Base-by-base conservation (phyloP, 768 basidiomycete species). In the Boletus sp. region DNA sequence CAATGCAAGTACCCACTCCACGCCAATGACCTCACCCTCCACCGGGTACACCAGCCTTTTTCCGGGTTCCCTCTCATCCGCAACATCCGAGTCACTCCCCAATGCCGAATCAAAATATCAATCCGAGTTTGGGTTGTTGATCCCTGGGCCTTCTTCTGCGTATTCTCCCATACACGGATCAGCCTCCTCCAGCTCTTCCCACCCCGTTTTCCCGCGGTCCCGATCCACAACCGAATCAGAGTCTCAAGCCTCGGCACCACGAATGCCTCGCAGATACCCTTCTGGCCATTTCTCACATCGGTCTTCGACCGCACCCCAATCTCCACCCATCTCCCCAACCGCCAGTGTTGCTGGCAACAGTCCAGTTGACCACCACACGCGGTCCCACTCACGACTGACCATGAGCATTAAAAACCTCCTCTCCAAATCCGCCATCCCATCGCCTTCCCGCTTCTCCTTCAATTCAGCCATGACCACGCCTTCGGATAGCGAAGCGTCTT, bases 401-500 rank as follows among this genome's bases (percentile, higher is more conserved):
- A 32, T 59, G n/a, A 63, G 57, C 34, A 70, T 77, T 42, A 75
- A 74, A 63, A 70, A 65, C 10, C 64, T 77, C 1, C 62, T 77
- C 11, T 64, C 68, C 1, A 75, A 69, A 48, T 72, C 75, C 6
- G 58, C 66, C 1, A 46, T 63, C 1, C 56, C 59, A 0, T 68
- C 66, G 0, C 57, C 64, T 21, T 58, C 68, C 1, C 62, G 66
- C 0, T 44, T 62, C 44, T 60, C 68, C n/a, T 34, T 64, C 25
- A 57, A 55, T 6, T 68, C 69, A 2, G 5, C 51, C 7, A 35
- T 32, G 0, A 21, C 51, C 3, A 47, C 44, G 10, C 58, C 62
- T 2, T 42, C 63, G 1, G 64, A 56, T 8, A 51, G 37, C 14
- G 59, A 64, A 23, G 5, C 32, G 4, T 53, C 59, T 1, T 57